Conservation (phyloP, 2,329 filamentous ascomycete species). For the Fusarium odoratissimum region DNA sequence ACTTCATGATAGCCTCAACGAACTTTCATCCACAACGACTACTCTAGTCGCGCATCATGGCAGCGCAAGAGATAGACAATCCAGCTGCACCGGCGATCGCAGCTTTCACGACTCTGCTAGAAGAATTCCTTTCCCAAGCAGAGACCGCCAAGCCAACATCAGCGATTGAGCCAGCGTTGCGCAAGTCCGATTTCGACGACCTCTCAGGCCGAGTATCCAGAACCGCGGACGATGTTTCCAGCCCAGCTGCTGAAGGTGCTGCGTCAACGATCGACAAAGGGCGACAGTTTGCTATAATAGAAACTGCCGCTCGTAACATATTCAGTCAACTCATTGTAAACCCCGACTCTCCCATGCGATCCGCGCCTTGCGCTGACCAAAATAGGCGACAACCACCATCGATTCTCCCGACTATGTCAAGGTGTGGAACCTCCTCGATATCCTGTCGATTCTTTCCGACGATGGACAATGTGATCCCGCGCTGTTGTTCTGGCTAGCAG, state of each 20-base stretch:
- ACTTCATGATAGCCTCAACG: conserved; percentile 26
- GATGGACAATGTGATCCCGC: conserved; percentile 81
- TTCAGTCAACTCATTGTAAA: conserved; percentile 85
- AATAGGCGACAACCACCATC: conserved; percentile 78
- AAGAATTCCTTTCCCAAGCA: conserved; percentile 69
- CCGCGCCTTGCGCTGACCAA: conserved; percentile 47
- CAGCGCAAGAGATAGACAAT: conserved; percentile 57
- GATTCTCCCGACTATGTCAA: conserved; percentile 81
- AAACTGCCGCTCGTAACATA: conserved; percentile 83
- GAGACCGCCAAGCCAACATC: conserved; percentile 67
- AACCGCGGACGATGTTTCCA: conserved; percentile 45
- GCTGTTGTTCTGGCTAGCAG: conserved; percentile 88
- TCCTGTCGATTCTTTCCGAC: conserved; percentile 89
- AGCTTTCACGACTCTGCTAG: conserved; percentile 65
- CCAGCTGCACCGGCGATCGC: conserved; percentile 65
- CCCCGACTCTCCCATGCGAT: conserved; percentile 20
- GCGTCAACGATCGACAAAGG: conserved; percentile 56
- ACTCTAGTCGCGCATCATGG: conserved; percentile 56
- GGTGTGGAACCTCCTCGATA: conserved; percentile 94
- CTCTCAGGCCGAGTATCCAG: conserved; percentile 58
- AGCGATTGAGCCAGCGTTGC: conserved; percentile 79
- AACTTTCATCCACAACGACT: conserved; percentile 16
- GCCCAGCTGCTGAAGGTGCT: conserved; percentile 46
- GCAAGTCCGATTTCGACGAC: conserved; percentile 72
- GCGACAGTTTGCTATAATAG: conserved; percentile 77